Conservation (phyloP, 1,139 yeast species). For the Blastobotrys serpentis region DNA sequence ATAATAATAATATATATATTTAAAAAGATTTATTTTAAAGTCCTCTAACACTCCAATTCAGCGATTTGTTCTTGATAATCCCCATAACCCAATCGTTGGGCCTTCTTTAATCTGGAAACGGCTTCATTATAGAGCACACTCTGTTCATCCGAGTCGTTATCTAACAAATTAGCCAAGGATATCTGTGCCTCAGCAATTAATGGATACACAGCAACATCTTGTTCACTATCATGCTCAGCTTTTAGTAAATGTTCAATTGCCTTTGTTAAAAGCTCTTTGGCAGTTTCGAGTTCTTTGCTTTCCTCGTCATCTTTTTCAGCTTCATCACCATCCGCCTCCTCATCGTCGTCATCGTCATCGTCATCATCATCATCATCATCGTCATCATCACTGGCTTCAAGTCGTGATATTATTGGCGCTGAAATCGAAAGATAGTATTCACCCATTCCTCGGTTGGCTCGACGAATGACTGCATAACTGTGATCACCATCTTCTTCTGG, state of each 20-base stretch:
- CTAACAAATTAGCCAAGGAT: slow-evolving; percentile 66
- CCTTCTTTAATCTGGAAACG: slow-evolving; percentile 39
- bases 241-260: slow-evolving; percentile 59
- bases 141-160: slow-evolving; percentile 22
- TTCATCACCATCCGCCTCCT: slow-evolving; percentile 34
- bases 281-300: slow-evolving; percentile 48
- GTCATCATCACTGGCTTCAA: slow-evolving; percentile 36
- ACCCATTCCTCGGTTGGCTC: slow-evolving; percentile 38
- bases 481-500: slow-evolving; percentile 21
- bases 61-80: slow-evolving; percentile 36
- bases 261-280: slow-evolving; percentile 49
- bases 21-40: no score
- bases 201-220: slow-evolving; percentile 76
- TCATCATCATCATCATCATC: slow-evolving; percentile 27
- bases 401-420: slow-evolving; percentile 31
- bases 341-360: slow-evolving; percentile 27
- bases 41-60: slow-evolving; percentile 28
- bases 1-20: background rate
- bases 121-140: slow-evolving; percentile 55
- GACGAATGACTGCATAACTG: slow-evolving; percentile 20
- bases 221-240: slow-evolving; percentile 54
- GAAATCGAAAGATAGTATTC: slow-evolving; percentile 38
- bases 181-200: slow-evolving; percentile 81
- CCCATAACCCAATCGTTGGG: slow-evolving; percentile 39
- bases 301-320: slow-evolving; percentile 38